Conservation (phyloP, 768 basidiomycete species). For the Neoboletus brunneissimus region DNA sequence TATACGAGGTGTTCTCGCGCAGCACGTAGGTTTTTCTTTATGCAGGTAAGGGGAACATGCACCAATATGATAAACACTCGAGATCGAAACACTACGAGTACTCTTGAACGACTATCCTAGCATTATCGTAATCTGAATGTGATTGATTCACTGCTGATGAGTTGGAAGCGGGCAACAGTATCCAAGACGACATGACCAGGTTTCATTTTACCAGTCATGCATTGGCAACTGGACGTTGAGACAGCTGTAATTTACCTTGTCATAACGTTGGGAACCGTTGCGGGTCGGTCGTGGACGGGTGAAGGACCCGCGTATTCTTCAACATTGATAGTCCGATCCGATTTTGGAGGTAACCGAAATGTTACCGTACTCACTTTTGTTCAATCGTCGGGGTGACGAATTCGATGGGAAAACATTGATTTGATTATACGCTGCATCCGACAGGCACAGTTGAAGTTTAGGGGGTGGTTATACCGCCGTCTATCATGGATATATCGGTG, state of each 20-base stretch:
- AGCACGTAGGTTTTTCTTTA: conserved; percentile 23
- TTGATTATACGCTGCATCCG: too few relatives aligned
- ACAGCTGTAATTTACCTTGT: neutral
- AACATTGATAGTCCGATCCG: neutral
- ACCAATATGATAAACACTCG: conserved; percentile 17
- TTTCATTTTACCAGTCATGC: neutral
- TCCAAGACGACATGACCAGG: neutral
- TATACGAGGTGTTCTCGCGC: conserved; percentile 9
- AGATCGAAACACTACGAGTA: conserved; percentile 28
- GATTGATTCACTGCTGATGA: conserved; percentile 10
- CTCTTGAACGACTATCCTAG: conserved; percentile 27
- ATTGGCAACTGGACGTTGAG: neutral
- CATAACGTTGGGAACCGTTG: neutral
- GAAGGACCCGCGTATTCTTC: neutral
- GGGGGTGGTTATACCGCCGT: too few relatives aligned
- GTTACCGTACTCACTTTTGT: neutral
- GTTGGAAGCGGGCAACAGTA: neutral
- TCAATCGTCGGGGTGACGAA: neutral
- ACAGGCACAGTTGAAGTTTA: too few relatives aligned
- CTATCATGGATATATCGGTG: neutral
- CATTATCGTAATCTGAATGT: conserved; percentile 23
- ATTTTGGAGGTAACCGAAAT: too few relatives aligned
- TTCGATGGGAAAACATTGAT: too few relatives aligned
- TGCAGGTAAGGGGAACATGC: conserved; percentile 30
- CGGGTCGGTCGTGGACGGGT: neutral